A percentile compares a stretch with the other conserved stretches of the same genome.
phyloP scores from a whole-genome alignment of 345 rosid genomes.

The Aquilaria yunnanensis region DNA sequence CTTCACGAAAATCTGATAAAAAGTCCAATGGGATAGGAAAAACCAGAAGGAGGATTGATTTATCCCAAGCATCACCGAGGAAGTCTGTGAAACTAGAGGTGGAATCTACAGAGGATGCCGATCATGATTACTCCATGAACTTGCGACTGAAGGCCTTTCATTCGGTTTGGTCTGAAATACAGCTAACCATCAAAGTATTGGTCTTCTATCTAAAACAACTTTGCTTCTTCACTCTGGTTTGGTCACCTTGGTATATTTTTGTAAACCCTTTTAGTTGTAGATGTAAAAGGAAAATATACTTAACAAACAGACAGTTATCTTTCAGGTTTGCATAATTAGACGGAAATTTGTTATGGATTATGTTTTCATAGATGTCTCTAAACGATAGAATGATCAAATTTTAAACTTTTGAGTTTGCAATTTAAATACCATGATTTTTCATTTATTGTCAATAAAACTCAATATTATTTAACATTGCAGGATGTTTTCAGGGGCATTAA shows the following conservation, averaged over 20 bases:
- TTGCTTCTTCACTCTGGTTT: no score
- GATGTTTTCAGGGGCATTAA: slow-evolving; percentile 57
- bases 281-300: not conserved
- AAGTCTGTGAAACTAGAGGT: slow-evolving; percentile 20
- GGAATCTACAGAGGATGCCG: slow-evolving; percentile 22
- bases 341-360: no score
- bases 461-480: slow-evolving; percentile 28
- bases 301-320: no score
- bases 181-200: slow-evolving; percentile 45
- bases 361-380: no score
- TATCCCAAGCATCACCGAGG: slow-evolving; percentile 26
- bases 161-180: slow-evolving; percentile 63
- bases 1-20: slow-evolving; percentile 27
- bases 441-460: no score
- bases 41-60: slow-evolving; percentile 47
- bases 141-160: slow-evolving; percentile 50
- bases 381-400: no score
- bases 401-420: no score
- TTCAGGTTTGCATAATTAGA: no score
- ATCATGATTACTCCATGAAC: slow-evolving; percentile 16
- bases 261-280: not conserved
- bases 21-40: slow-evolving; percentile 30
- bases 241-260: not conserved
- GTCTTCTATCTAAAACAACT: not conserved
- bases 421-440: no score